A percentile compares a stretch with the other conserved stretches of the same genome.
phyloP scores from a whole-genome alignment of 257 asterid species.

The Echium plantagineum region DNA sequence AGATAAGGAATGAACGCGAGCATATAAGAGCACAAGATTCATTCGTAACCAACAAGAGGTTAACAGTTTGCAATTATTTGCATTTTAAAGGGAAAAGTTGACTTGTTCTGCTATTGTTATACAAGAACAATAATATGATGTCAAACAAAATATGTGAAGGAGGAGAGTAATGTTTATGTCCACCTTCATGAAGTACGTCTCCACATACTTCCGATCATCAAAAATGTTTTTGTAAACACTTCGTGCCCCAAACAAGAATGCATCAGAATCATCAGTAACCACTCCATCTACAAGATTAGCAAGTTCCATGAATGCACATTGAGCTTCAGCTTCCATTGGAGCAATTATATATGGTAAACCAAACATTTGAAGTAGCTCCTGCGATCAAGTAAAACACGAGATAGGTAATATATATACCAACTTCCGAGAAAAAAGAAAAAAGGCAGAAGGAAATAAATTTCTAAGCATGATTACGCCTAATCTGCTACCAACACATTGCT shows the following conservation, averaged over 20 bases:
- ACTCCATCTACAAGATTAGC: slow-evolving; percentile 87
- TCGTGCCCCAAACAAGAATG: slow-evolving; percentile 82
- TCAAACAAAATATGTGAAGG: not conserved
- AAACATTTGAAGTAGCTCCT: slow-evolving; percentile 99
- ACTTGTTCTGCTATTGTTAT: not conserved
- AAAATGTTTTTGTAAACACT: slow-evolving; percentile 85
- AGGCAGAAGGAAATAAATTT: not conserved
- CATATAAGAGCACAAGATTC: not conserved
- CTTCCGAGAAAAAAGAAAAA: not conserved
- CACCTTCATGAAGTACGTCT: slow-evolving; percentile 93
- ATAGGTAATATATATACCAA: not conserved
- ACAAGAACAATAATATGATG: too few relatives aligned
- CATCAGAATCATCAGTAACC: slow-evolving; percentile 94
- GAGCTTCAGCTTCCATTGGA: slow-evolving; percentile 99
- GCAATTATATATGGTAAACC: slow-evolving; percentile 93
- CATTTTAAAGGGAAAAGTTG: not conserved
- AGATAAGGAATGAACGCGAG: too few relatives aligned
- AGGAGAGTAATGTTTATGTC: not conserved
- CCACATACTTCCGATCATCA: slow-evolving; percentile 95
- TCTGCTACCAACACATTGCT: too few relatives aligned
- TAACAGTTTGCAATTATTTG: too few relatives aligned
- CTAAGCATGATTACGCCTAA: too few relatives aligned
- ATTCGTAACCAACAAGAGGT: not conserved
- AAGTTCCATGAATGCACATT: slow-evolving; percentile 88
- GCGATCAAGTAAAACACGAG: slow-evolving; percentile 14